Percentiles rank a stretch among this genome's conserved stretches.
Conservation (phyloP, 148 eudicot genomes). For the Rheum nobile region DNA sequence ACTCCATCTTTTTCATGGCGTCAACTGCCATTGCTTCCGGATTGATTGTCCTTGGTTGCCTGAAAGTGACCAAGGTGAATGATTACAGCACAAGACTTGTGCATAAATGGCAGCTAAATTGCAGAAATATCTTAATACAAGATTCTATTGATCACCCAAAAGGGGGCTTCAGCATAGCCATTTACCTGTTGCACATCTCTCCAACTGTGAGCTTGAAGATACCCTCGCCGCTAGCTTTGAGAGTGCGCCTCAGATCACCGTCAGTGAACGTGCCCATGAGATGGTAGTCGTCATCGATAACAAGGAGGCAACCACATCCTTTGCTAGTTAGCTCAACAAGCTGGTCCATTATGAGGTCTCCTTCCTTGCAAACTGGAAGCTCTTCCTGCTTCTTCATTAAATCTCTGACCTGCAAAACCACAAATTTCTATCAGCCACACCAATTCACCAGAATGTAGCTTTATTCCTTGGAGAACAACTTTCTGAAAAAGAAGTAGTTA, state of each 20-base stretch:
- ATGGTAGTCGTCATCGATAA: constrained; percentile 56
- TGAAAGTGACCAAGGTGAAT: constrained; percentile 15
- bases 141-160: background rate
- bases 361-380: constrained; percentile 84
- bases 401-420: constrained; percentile 69
- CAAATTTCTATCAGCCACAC: background rate
- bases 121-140: background rate
- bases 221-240: constrained; percentile 84
- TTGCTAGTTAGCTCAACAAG: constrained; percentile 89
- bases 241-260: constrained; percentile 86
- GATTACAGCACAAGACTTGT: background rate
- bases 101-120: background rate
- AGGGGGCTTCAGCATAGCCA: background rate
- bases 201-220: constrained; percentile 95
- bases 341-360: constrained; percentile 91
- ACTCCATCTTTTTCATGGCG: constrained; percentile 94
- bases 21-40: constrained; percentile 92
- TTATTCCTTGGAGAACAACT: background rate
- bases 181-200: constrained; percentile 95
- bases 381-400: constrained; percentile 80
- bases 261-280: constrained; percentile 91
- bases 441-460: background rate
- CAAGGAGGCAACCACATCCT: constrained; percentile 96
- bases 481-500: background rate
- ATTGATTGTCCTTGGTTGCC: constrained; percentile 74